Evolutionary conservation across 345 rosid genomes (phyloP), one percentile per base, ranked within the genome.

Genomic region (Camelina laxa): DNA sequence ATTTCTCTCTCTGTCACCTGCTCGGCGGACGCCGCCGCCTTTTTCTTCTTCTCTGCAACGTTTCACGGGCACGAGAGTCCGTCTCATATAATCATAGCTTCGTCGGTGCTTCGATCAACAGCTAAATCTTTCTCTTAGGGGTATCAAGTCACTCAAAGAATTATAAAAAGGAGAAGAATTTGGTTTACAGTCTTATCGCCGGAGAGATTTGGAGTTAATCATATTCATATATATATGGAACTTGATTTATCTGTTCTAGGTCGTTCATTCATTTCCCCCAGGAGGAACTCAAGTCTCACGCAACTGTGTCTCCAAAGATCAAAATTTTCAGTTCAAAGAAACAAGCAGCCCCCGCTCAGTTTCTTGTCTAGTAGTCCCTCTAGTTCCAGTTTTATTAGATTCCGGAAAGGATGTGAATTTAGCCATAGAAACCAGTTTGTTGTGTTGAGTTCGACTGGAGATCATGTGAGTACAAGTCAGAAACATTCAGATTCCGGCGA

Each of bases 171-270:
- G 45, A 13, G 45, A 13, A 41, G 45, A 55, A 9, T 1, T 19
- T 13, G 33, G 19, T 33, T 27, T 21, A 21, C 49, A 61, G 50
- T 61, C 49, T 44, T 44, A 50, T 19, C 66, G 19, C 49, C 50
- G 49, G 35, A 8, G 19, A 30, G 9, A 3, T 50, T 27, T 51
- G 21, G 4, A 2, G 39, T 14, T 51, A 33, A 22, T 67, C 61
- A 2, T 16, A 6, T 38, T 41, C 63, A 70, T 54, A 71, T 82
- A n/a, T n/a, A 67, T 54, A 71, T 82, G 76, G 79, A 81, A n/a
- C 74, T 82, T 56, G 83, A 88, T 53, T 73, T 81, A 17, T 82
- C 81, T 12, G 27, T 82, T 80, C 63, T 69, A 45, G 74, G 78
- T 38, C 84, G 82, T 27, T 79, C 84, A 16, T 16, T 48, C 16